Base-by-base conservation (phyloP, 345 rosid genomes). In the Trapa incisa region DNA sequence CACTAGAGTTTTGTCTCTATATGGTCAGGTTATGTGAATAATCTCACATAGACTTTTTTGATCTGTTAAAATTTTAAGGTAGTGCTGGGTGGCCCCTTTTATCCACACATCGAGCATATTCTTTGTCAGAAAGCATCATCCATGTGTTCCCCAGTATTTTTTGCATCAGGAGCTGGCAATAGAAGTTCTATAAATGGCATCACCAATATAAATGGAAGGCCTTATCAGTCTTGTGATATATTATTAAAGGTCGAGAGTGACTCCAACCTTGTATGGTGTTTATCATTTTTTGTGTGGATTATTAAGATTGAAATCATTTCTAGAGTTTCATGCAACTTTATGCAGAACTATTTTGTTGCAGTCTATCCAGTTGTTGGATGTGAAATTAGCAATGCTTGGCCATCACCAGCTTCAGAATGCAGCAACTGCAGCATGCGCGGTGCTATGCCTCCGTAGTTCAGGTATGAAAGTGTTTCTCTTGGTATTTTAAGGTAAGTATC, bases 351-450 rank as follows among this genome's bases (percentile, higher is more conserved):
- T 47, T 41, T 17, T 38, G 48, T 58, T 60, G 80, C 89, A 94
- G 99, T 79, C 68, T 58, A 66, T 77, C 56, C 78, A 85, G 82
- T 79, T 94, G 77, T 64, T 72, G 76, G 88, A 83, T 72, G 70
- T 94, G 50, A 81, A 80, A 60, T 69, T 91, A 64, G 75, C 73
- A 72, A 82, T 94, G 91, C 86, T 86, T 68, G 97, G 99, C 75
- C 77, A 68, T 70, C 99, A 94, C 78, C 97, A 94, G 81, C 88
- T 94, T 72, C 96, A 80, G 35, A 94, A 94, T 79, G 99, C 96
- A 29, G 77, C 76, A 33, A 88, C 89, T 39, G 99, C 99, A 56
- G 73, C 85, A 67, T 91, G 88, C 32, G 72, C 79, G 0, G 87
- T 88, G 22, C 88, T 94, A 29, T 86, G 86, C 78, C 95, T 94